Evolutionary conservation across 257 asterid genomes (phyloP).

Genomic region (Anisodus acutangulus): DNA sequence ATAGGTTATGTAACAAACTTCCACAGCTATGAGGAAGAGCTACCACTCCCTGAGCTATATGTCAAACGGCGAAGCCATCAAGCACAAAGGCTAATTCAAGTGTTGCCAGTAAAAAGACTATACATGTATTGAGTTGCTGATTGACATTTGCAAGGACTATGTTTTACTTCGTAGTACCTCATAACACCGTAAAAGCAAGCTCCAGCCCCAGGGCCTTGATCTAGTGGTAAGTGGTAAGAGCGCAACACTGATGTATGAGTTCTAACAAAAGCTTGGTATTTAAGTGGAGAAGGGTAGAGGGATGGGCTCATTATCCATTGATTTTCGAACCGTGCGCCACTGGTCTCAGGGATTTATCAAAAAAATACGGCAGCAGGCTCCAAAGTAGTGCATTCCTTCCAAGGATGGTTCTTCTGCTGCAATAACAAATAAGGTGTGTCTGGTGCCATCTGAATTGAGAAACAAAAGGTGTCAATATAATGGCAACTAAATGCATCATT

Average conservation of each 20-base stretch:
- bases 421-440: background rate
- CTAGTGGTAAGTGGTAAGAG: background rate
- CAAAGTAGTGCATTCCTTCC: background rate
- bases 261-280: background rate
- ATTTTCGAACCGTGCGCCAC: background rate
- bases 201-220: background rate
- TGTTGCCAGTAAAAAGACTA: background rate
- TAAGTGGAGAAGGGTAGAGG: background rate
- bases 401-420: background rate
- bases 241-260: background rate
- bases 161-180: background rate
- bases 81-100: background rate
- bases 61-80: too few relatives aligned
- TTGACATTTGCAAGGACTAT: background rate
- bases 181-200: background rate
- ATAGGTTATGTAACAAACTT: too few relatives aligned
- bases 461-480: background rate
- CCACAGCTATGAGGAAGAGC: too few relatives aligned
- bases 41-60: too few relatives aligned
- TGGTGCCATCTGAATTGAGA: constrained; percentile 18
- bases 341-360: background rate
- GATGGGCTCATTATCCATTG: background rate
- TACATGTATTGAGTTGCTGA: background rate
- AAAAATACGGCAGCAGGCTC: background rate
- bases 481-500: background rate